Base-by-base conservation (phyloP, 192 early-diverging fungal species). In the Chytriomyces hyalinus region DNA sequence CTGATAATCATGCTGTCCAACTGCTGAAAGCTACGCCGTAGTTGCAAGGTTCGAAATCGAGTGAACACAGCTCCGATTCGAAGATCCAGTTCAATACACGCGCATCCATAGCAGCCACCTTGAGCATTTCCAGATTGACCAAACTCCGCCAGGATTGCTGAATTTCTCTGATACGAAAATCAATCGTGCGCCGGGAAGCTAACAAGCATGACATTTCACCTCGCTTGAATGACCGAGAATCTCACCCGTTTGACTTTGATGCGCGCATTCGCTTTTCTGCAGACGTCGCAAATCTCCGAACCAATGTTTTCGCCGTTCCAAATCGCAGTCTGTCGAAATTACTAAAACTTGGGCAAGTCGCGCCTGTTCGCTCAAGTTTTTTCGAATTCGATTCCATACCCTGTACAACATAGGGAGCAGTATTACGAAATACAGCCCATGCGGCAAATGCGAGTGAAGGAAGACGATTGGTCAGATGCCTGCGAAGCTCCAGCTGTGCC, bases 241-340 rank as follows among this genome's bases (percentile, higher is more conserved):
- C 89, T 85, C 10, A 96, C 97, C 49, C 97, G 83, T 79, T 84
- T 87, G 6, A 99, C 92, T 9, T 74, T 44, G 8, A 99, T 86
- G 5, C 87, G 69, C 24, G 83, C 81, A 69, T 97, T 96, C 0
- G 81, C 85, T 10, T 68, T 48, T 6, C 78, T 76, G 66, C 94
- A 95, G 0, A 97, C 83, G 6, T 85, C 81, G 0, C 84, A 89
- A 17, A 96, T 87, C 68, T 99, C 97, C 10, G 83, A 79, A 13
- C 97, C 97, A 72, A 99, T 99, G 49, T 90, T 90, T 73, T 99
- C 97, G 43, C 97, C 97, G n/a, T 83, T 98, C 96, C 8, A 93
- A 89, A 87, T 99, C 96, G 75, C 97, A 98, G 87, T 99, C 97
- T 5, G 97, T 99, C 97, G 96, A 99, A 60, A 99, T 99, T 53